Base-by-base conservation (phyloP, 2,329 filamentous ascomycete species). In the Pseudophaeomoniella oleicola region DNA sequence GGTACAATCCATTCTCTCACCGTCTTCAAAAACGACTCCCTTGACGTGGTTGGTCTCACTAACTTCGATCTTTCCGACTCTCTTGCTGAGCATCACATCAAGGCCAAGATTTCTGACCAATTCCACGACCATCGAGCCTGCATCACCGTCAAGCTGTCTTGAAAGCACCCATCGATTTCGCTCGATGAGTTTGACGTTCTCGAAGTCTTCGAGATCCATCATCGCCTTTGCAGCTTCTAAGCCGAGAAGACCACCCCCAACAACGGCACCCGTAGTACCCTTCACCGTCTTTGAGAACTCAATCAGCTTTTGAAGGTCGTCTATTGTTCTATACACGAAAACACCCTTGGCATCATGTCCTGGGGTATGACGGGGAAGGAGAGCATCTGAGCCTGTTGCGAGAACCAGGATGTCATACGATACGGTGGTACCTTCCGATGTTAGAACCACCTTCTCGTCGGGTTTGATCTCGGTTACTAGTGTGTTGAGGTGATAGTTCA, bases 221-320 rank as follows among this genome's bases (percentile, higher is more conserved):
- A 94, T 86, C 2, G 86, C 86, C 50, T 93, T 90, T 19, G 84
- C 86, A 2, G 86, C 86, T 59, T 94, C 86, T 0, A 94, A 70
- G 1, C 86, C 86, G 0, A 94, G 67, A 16, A 94, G 58, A 1
- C 86, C 86, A 36, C 86, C 86, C 16, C 86, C 86, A 3, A 94
- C 81, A 0, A 90, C 84, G 3, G 76, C 71, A 0, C 81, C 85
- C 2, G 71, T 71, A 2, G 76, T 74, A 3, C 75, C 82, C 46
- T 75, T 80, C 37, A 74, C 72, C 9, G 65, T 62, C 1, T 72
- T 67, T 0, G 83, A 75, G 50, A 81, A 93, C 1, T 67, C 63
- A 39, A 94, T 92, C 3, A 94, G 69, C 31, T 68, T 72, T 51
- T 86, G 68, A 22, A 94, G 59, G 53, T 94, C 86, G 2, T 81